A percentile compares a stretch with the other conserved stretches of the same genome.
phyloP scores from a whole-genome alignment of 208 protist species.

The Leishmania tarentolae region DNA sequence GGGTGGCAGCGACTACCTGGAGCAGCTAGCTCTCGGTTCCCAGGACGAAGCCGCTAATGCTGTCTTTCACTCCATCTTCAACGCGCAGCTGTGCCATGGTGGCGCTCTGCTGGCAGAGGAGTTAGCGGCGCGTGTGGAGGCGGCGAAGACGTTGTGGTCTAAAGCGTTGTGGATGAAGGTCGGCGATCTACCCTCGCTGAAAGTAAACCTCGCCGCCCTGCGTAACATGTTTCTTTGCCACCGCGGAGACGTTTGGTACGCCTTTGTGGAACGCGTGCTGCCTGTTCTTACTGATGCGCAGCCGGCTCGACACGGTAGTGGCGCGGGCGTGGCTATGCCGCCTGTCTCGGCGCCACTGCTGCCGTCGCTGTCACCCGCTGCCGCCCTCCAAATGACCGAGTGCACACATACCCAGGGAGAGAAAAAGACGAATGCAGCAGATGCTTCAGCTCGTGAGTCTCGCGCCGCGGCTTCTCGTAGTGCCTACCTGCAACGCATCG shows the following conservation, averaged over 20 bases:
- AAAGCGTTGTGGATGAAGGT: slow-evolving; percentile 80
- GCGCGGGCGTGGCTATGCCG: not conserved
- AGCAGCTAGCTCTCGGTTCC: slow-evolving; percentile 70
- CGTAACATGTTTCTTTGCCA: slow-evolving; percentile 81
- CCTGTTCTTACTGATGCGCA: slow-evolving; percentile 15
- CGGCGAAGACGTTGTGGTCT: slow-evolving; percentile 69
- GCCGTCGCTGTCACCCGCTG: not conserved
- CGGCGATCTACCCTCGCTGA: slow-evolving; percentile 33
- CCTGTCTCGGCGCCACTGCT: slow-evolving; percentile 1
- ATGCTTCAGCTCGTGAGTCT: not conserved
- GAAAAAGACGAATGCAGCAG: slow-evolving; percentile 1
- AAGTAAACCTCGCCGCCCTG: slow-evolving; percentile 49
- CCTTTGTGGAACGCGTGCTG: slow-evolving; percentile 68
- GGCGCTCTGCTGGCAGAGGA: slow-evolving; percentile 67
- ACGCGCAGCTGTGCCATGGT: slow-evolving; percentile 57
- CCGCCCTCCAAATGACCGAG: not conserved
- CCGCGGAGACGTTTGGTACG: slow-evolving; percentile 81
- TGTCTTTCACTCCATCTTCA: slow-evolving; percentile 79
- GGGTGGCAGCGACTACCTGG: slow-evolving; percentile 60
- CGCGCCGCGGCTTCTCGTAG: slow-evolving; percentile 12
- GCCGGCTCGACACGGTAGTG: not conserved
- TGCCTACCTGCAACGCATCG: slow-evolving; percentile 26
- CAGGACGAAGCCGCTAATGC: slow-evolving; percentile 78
- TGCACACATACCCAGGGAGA: not conserved
- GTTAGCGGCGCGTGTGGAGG: slow-evolving; percentile 71